These are phyloP conservation scores for Colletotrichum higginsianum DNA, from an alignment of 2,329 filamentous ascomycete genomes.

Conservation along the genomic window DNA sequence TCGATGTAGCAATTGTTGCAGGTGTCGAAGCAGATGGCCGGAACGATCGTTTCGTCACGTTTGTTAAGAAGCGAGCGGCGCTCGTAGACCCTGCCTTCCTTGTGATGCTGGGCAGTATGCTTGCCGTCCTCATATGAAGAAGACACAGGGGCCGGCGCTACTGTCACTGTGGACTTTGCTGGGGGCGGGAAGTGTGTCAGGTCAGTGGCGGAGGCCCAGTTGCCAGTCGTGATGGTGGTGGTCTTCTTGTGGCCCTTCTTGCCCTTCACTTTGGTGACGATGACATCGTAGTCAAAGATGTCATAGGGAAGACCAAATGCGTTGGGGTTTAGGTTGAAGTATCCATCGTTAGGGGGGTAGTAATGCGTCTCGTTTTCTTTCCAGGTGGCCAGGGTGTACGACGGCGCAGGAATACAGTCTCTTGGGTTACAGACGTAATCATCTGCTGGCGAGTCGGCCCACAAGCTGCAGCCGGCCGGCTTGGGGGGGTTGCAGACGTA, in stretches of 20 bases:
- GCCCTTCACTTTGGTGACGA: constrained; percentile 54
- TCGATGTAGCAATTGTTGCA: constrained; percentile 68
- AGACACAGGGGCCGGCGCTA: constrained; percentile 14
- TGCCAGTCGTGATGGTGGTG: constrained; percentile 67
- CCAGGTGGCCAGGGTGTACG: constrained; percentile 58
- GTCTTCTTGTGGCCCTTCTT: constrained; percentile 52
- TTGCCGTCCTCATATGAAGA: constrained; percentile 16
- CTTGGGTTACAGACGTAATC: constrained; percentile 62
- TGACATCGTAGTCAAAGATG: constrained; percentile 67
- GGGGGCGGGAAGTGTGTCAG: constrained; percentile 58
- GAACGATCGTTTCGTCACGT: constrained; percentile 57
- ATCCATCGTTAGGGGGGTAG: constrained; percentile 68
- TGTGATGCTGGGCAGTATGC: constrained; percentile 37
- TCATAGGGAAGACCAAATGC: constrained; percentile 75
- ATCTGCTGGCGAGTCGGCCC: constrained; percentile 60
- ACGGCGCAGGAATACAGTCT: constrained; percentile 62
- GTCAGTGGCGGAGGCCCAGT: constrained; percentile 67
- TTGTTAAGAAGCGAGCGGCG: constrained; percentile 50
- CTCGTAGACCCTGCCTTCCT: constrained; percentile 38
- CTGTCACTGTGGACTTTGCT: constrained; percentile 45
- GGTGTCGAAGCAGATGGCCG: constrained; percentile 64
- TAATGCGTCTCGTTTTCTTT: constrained; percentile 61
- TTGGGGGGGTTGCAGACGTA: constrained; percentile 68
- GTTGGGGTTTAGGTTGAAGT: constrained; percentile 76
- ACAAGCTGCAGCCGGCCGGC: constrained; percentile 66